These are phyloP conservation scores for Spathaspora sp. DNA, from an alignment of 805 yeast species.

Conservation along the genomic window DNA sequence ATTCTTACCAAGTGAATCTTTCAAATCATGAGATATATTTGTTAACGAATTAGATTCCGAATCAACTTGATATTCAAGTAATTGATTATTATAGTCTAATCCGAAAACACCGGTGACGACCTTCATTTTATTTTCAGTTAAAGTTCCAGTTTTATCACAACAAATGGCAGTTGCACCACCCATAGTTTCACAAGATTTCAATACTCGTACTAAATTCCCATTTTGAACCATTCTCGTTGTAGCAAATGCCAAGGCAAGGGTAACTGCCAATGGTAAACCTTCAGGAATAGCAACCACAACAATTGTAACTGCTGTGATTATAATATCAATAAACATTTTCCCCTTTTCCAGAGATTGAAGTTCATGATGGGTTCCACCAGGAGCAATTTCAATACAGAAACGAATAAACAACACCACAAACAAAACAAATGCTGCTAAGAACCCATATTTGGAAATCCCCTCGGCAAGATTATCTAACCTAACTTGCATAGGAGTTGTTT, in stretches of 20 bases:
- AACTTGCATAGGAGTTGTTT: slow-evolving; percentile 84
- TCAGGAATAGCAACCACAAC: slow-evolving; percentile 99
- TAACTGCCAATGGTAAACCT: slow-evolving; percentile 96
- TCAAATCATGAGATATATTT: slow-evolving; percentile 17
- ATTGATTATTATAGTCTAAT: slow-evolving; percentile 15
- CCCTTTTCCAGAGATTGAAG: slow-evolving; percentile 72
- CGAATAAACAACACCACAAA: slow-evolving; percentile 77
- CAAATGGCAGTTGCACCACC: slow-evolving; percentile 97
- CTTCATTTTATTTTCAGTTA: slow-evolving; percentile 91
- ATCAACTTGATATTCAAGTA: slow-evolving; percentile 40
- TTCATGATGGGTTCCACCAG: slow-evolving; percentile 43
- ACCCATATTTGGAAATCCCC: slow-evolving; percentile 93
- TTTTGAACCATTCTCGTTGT: slow-evolving; percentile 97
- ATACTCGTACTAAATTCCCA: slow-evolving; percentile 90
- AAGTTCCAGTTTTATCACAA: slow-evolving; percentile 96
- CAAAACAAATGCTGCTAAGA: slow-evolving; percentile 76
- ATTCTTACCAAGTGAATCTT: slow-evolving; percentile 43
- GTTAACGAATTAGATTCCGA: no score
- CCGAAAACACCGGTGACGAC: slow-evolving; percentile 79
- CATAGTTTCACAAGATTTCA: slow-evolving; percentile 96
- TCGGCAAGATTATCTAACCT: slow-evolving; percentile 81
- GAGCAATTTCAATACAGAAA: slow-evolving; percentile 60
- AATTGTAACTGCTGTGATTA: slow-evolving; percentile 88
- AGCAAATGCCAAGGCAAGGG: slow-evolving; percentile 94
- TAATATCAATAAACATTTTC: slow-evolving; percentile 73